Base-by-base conservation (phyloP, 2,329 filamentous ascomycete genomes). In the Fonsecaea pugnacius region DNA sequence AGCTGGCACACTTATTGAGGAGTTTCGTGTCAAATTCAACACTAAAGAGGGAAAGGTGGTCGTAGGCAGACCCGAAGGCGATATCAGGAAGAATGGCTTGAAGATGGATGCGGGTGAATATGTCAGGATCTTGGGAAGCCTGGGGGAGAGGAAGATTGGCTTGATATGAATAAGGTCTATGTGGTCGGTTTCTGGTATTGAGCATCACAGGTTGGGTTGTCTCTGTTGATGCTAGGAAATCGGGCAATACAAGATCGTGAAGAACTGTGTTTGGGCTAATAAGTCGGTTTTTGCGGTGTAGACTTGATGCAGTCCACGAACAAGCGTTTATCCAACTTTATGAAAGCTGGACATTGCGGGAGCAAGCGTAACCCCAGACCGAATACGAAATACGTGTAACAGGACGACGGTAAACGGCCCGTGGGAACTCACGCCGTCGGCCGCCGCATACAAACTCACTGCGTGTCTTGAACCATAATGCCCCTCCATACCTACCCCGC, bases 31-130 rank as follows among this genome's bases (percentile, higher is more conserved):
- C 60, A 64, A 48, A 35, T 30, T 58, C 21, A 43, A 59, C 3
- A 21, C 10, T 16, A 38, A 40, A 12, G 61, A 60, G 8, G 35
- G 57, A 8, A 64, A 46, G 51, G 24, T 52, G 27, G 60, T 66
- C 2, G 24, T 57, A 10, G 32, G 56, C 3, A 52, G 60, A 32
- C 64, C 64, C 7, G 53, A 51, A 27, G 64, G 64, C 7, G 64
- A 66, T 35, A 35, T 64, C 2, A 66, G 64, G 57, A 54, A 48
- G 30, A 66, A 64, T 30, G 61, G 56, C 21, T 33, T 51, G 30
- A 66, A 66, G 16, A 59, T 64, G 53, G 61, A 66, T 53, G 56
- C 56, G 12, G 61, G 61, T 16, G 46, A 63, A 33, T 64, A 66
- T 43, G 58, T 66, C 6, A 58, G 55, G n/a, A 55, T 66, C 5